Conservation (phyloP, 2,329 filamentous ascomycete species). For the Thyridium curvatum region DNA sequence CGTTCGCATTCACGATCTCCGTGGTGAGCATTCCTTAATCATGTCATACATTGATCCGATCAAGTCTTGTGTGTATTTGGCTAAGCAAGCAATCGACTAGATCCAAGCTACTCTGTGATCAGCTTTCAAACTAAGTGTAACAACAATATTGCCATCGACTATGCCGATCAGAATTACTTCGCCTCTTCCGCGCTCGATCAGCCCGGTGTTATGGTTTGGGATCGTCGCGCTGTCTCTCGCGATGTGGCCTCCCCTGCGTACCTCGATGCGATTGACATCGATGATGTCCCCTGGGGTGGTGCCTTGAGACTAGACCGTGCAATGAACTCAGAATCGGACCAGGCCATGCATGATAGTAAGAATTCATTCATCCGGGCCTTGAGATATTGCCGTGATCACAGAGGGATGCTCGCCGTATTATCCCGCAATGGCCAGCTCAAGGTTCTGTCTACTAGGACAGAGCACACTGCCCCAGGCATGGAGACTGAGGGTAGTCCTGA, state of each 20-base stretch:
- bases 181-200: constrained; percentile 72
- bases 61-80: not conserved
- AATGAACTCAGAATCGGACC: constrained; percentile 48
- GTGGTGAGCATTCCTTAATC: constrained; percentile 44
- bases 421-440: constrained; percentile 59
- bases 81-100: too few relatives aligned
- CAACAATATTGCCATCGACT: constrained; percentile 72
- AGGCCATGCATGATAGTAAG: constrained; percentile 44
- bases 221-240: constrained; percentile 57
- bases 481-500: constrained; percentile 45
- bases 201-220: constrained; percentile 71
- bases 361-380: constrained; percentile 57
- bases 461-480: constrained; percentile 35
- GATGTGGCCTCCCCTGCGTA: constrained; percentile 48
- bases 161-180: constrained; percentile 76
- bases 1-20: constrained; percentile 70
- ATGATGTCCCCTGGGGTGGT: constrained; percentile 57
- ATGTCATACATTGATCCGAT: not conserved
- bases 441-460: constrained; percentile 51
- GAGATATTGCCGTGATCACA: constrained; percentile 56
- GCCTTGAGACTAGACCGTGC: constrained; percentile 51
- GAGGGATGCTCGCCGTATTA: constrained; percentile 54
- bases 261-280: constrained; percentile 50
- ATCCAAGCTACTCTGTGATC: constrained; percentile 15
- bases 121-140: constrained; percentile 62